phyloP scores from a whole-genome alignment of 2,329 filamentous ascomycete genomes.

The Neopestalotiopsis clavispora region DNA sequence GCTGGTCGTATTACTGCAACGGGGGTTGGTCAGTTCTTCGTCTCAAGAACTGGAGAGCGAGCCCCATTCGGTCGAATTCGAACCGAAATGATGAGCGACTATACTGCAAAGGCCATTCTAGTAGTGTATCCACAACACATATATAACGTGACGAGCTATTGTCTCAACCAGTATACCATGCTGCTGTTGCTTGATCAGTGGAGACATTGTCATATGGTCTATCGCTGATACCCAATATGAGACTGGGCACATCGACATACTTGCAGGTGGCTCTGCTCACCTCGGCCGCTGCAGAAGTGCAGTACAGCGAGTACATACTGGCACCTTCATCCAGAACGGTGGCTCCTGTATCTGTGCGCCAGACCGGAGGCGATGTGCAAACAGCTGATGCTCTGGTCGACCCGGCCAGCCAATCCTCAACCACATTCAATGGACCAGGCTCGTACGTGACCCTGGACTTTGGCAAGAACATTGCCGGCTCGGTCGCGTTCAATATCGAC shows the following conservation, averaged over 20 bases:
- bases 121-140: background rate
- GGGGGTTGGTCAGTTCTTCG: background rate
- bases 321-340: conserved; percentile 10
- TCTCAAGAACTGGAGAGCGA: background rate
- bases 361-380: conserved; percentile 6
- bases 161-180: background rate
- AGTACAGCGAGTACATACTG: conserved; percentile 9
- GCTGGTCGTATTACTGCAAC: background rate
- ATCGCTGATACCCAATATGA: background rate
- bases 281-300: background rate
- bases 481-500: conserved; percentile 9
- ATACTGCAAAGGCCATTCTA: background rate
- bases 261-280: background rate
- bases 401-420: background rate
- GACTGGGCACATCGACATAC: background rate
- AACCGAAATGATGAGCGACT: background rate
- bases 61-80: background rate
- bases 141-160: background rate
- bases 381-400: background rate
- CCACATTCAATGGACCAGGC: background rate
- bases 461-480: conserved; percentile 13
- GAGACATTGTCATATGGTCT: background rate
- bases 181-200: background rate
- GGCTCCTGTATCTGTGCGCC: background rate
- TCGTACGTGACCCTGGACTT: conserved; percentile 14